Percentiles rank a stretch among this genome's conserved stretches.
phyloP scores from a whole-genome alignment of 1,139 yeast species.

The Saccharomyces hybrid region DNA sequence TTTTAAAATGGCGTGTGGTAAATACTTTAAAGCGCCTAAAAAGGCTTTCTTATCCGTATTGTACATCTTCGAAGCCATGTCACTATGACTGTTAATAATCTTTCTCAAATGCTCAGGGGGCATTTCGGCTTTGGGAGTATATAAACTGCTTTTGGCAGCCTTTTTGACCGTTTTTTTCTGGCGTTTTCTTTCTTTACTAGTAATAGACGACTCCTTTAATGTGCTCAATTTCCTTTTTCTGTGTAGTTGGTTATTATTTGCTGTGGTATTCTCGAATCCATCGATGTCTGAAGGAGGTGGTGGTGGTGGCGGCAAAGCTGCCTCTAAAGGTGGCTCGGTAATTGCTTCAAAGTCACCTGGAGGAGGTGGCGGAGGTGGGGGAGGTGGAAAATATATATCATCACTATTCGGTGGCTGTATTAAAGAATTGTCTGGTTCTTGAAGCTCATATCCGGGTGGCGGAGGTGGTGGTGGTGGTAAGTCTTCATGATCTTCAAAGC shows the following conservation, averaged over 20 bases:
- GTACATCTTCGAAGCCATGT: conserved; percentile 69
- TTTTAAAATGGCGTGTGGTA: conserved; percentile 93
- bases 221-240: neutral
- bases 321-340: neutral
- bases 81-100: conserved; percentile 78
- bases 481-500: too few relatives aligned
- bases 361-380: conserved; percentile 4
- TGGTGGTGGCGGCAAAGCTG: conserved; percentile 6
- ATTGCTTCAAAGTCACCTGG: neutral
- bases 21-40: conserved; percentile 82
- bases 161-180: conserved; percentile 25
- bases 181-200: conserved; percentile 15
- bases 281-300: conserved; percentile 21
- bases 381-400: too few relatives aligned
- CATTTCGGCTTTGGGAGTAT: conserved; percentile 70
- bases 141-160: conserved; percentile 37
- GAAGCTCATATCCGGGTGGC: too few relatives aligned
- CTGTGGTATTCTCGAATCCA: neutral
- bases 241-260: neutral
- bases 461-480: too few relatives aligned
- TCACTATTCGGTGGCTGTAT: too few relatives aligned
- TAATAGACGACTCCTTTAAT: neutral
- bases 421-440: too few relatives aligned
- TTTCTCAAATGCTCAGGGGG: conserved; percentile 92
- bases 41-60: conserved; percentile 86